Evolutionary conservation across 2,329 filamentous ascomycete genomes (phyloP).

Genomic region (Penicillium sp.): DNA sequence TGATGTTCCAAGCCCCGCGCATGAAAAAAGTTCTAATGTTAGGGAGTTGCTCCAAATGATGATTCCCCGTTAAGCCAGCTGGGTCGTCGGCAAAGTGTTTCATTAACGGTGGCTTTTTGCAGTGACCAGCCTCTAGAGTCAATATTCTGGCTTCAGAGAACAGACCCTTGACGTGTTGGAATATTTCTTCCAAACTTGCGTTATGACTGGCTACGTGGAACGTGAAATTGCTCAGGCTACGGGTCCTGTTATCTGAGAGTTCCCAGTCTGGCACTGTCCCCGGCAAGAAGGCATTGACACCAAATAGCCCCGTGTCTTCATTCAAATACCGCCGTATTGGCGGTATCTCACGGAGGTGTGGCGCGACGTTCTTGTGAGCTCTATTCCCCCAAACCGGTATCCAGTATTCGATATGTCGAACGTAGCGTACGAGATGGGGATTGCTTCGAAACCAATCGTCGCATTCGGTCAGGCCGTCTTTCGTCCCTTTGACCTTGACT

Average conservation of each 20-base stretch:
- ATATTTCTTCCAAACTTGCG: constrained; percentile 66
- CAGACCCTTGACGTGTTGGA: constrained; percentile 57
- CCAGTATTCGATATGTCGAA: constrained; percentile 73
- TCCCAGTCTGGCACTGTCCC: constrained; percentile 24
- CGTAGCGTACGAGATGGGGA: constrained; percentile 58
- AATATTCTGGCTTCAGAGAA: constrained; percentile 62
- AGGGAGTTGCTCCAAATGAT: constrained; percentile 46
- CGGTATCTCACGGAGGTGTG: constrained; percentile 23
- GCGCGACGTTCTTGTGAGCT: constrained; percentile 45
- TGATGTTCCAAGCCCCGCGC: constrained; percentile 74
- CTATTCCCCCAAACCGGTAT: constrained; percentile 67
- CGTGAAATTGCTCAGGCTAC: constrained; percentile 24
- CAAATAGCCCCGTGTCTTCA: constrained; percentile 21
- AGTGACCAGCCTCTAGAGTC: constrained; percentile 72
- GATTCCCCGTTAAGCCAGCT: constrained; percentile 24
- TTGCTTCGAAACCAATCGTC: constrained; percentile 58
- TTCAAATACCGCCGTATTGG: constrained; percentile 24
- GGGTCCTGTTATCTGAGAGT: constrained; percentile 20
- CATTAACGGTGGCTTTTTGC: constrained; percentile 69
- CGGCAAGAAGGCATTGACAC: constrained; percentile 21
- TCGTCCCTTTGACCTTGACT: constrained; percentile 69
- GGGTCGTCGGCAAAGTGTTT: constrained; percentile 48
- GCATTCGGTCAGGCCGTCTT: constrained; percentile 58
- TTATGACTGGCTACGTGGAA: constrained; percentile 51
- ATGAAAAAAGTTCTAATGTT: constrained; percentile 66